Percentiles rank a stretch among this genome's conserved stretches.
Conservation (phyloP, 352 stramenopile genomes). For the Phytopythium ostracodes region DNA sequence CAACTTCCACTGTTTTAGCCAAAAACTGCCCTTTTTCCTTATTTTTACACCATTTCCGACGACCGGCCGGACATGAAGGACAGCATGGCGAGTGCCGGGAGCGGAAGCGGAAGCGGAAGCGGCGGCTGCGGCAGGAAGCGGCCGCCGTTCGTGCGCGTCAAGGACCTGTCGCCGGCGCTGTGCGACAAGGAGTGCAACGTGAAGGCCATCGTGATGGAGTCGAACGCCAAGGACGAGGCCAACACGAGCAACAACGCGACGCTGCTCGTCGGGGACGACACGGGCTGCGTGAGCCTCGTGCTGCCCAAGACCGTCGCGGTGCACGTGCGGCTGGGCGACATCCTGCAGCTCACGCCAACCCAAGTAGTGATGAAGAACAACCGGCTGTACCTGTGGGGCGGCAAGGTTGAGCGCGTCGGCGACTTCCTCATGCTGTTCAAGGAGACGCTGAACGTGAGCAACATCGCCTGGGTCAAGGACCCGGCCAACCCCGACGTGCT, state of each 20-base stretch:
- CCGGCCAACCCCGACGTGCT: conserved; percentile 60
- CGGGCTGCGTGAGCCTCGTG: conserved; percentile 75
- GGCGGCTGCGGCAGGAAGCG: conserved; percentile 36
- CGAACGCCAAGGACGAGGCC: conserved; percentile 75
- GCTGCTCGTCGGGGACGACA: conserved; percentile 79
- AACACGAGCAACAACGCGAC: conserved; percentile 76
- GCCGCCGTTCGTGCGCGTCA: conserved; percentile 52
- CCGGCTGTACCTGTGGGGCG: conserved; percentile 76
- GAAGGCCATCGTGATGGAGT: conserved; percentile 82
- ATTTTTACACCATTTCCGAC: background rate
- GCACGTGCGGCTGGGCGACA: conserved; percentile 70
- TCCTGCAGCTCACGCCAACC: conserved; percentile 60
- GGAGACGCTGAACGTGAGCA: conserved; percentile 79
- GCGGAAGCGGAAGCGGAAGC: conserved; percentile 1
- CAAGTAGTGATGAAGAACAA: conserved; percentile 79
- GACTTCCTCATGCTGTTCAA: conserved; percentile 88
- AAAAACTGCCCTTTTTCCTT: too few species aligned
- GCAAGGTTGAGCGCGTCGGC: conserved; percentile 78
- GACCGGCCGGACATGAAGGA: background rate
- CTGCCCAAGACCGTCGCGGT: conserved; percentile 62
- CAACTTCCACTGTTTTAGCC: background rate
- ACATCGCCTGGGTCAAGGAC: conserved; percentile 79
- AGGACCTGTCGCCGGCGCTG: conserved; percentile 64
- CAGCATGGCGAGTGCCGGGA: conserved; percentile 8
- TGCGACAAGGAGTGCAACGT: conserved; percentile 60